Percentiles rank a stretch among this genome's conserved stretches.
Conservation (phyloP, 805 yeast genomes). For the Lipomyces yamadae region DNA sequence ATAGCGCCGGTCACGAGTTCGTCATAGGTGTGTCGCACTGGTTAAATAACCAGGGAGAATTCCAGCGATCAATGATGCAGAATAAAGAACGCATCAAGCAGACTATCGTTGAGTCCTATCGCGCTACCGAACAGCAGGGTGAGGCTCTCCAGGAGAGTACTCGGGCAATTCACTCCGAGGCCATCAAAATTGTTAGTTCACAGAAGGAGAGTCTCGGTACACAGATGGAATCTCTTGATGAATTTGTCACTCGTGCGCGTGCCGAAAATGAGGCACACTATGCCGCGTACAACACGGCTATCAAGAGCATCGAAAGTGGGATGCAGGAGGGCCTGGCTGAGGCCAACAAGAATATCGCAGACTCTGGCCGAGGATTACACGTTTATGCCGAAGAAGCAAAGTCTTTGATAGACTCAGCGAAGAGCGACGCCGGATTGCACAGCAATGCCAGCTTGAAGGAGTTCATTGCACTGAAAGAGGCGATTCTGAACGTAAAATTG, state of each 20-base stretch:
- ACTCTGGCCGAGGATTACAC: slow-evolving; percentile 27
- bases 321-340: slow-evolving; percentile 15
- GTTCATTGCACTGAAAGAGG: slow-evolving; percentile 22
- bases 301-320: slow-evolving; percentile 12
- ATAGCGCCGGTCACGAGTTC: slow-evolving; percentile 27
- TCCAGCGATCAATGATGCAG: slow-evolving; percentile 25
- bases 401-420: slow-evolving; percentile 15
- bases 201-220: slow-evolving; percentile 32
- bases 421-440: slow-evolving; percentile 11
- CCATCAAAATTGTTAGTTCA: slow-evolving; percentile 29
- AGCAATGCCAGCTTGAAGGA: slow-evolving; percentile 15
- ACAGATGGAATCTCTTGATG: slow-evolving; percentile 35
- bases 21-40: slow-evolving; percentile 30
- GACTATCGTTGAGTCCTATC: slow-evolving; percentile 31
- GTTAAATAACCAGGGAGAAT: slow-evolving; percentile 28
- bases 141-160: slow-evolving; percentile 30
- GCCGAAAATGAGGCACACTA: slow-evolving; percentile 34
- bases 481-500: slow-evolving; percentile 13
- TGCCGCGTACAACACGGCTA: slow-evolving; percentile 12
- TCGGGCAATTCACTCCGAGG: slow-evolving; percentile 30
- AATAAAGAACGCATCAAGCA: slow-evolving; percentile 35
- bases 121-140: slow-evolving; percentile 29
- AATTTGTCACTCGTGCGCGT: slow-evolving; percentile 34
- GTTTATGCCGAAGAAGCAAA: slow-evolving; percentile 21
- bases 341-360: slow-evolving; percentile 16